Conservation (phyloP, 2,329 filamentous ascomycete genomes). For the Beauveria brongniartii region DNA sequence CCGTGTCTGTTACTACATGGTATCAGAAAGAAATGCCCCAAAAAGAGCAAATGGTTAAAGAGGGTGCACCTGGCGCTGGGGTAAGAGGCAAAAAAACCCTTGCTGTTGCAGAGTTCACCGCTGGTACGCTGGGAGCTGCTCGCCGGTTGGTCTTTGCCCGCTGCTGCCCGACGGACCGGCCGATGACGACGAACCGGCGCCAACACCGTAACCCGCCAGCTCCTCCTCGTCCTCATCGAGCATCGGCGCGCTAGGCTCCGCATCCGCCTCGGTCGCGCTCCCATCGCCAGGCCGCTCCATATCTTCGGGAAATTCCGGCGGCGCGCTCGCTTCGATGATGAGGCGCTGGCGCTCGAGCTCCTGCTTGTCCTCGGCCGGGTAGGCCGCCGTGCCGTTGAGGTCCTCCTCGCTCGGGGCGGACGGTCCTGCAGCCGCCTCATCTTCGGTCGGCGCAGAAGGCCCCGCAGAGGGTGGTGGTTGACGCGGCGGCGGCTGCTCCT, state of each 20-base stretch:
- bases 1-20: background rate
- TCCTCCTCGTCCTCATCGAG: constrained; percentile 50
- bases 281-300: constrained; percentile 30
- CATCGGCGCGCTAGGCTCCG: constrained; percentile 48
- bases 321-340: constrained; percentile 56
- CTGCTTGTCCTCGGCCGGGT: constrained; percentile 62
- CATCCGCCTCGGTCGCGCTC: constrained; percentile 17
- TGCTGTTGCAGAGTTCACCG: constrained; percentile 19
- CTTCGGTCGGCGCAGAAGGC: constrained; percentile 13
- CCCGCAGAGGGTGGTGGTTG: constrained; percentile 9
- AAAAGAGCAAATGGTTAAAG: background rate
- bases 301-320: constrained; percentile 49
- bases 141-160: constrained; percentile 14
- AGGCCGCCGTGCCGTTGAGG: constrained; percentile 20
- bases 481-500: constrained; percentile 28
- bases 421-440: constrained; percentile 24
- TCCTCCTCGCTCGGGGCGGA: constrained; percentile 41
- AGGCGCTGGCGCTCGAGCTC: constrained; percentile 62
- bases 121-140: constrained; percentile 33
- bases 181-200: constrained; percentile 16
- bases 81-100: background rate
- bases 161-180: background rate
- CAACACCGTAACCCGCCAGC: constrained; percentile 26
- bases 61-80: no score
- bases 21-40: background rate